Evolutionary conservation across 208 protist species (phyloP), one percentile per base, ranked within the genome.

Genomic region (Vickermania ingenoplastis): DNA sequence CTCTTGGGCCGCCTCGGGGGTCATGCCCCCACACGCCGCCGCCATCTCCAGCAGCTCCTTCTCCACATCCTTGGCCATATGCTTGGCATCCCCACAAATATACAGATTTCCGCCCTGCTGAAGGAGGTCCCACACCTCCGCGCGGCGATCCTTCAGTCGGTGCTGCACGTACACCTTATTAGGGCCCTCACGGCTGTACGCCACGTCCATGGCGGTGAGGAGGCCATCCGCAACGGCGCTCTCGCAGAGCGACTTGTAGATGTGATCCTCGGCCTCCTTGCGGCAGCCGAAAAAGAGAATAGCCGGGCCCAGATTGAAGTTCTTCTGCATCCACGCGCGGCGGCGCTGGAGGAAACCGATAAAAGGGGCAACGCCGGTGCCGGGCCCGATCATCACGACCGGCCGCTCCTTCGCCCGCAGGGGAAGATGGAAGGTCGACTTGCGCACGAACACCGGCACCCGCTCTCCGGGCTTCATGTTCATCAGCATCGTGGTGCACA

Each of bases 321-420:
- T 76, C 72, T 89, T 97, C 73, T 75, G 30, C 73, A 81, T 60
- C 83, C 82, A 86, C 53, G 73, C 78, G 27, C 59, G 65, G 49
- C 89, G 86, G 64, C 91, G 88, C 49, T 96, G 85, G n/a, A 98
- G 49, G 69, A 98, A 98, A 25, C 92, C 92, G 55, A 96, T 87
- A 73, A 97, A 94, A 2, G 96, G 96, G 0, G 96, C 94, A 4
- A 98, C 79, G 52, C 96, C 96, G 23, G 96, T 98, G 62, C 96
- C 96, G 2, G 96, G 94, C 29, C 96, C 96, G 76, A 98, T 89
- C 91, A 98, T 96, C 24, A 98, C 67, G 28, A 97, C 63, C 25
- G 93, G 86, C 1, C 76, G 85, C 3, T 78, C 78, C 72, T 91
- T 87, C 50, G 74, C 58, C 7, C 76, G 68, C 22, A 94, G 73